Evolutionary conservation across 768 basidiomycete species (phyloP).

Genomic region (Scleroderma citrinum): DNA sequence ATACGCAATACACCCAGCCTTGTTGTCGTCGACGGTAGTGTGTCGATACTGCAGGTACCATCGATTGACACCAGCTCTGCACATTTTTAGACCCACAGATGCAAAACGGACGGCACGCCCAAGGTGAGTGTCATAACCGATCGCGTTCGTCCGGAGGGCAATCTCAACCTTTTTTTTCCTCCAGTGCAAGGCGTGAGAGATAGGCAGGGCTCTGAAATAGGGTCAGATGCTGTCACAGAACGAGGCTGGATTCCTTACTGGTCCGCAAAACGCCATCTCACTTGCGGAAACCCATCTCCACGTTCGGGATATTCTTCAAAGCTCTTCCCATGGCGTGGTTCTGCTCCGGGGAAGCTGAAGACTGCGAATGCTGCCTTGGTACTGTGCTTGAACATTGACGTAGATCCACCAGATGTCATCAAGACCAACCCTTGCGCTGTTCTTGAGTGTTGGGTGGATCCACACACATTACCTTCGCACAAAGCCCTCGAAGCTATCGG

Average conservation of each 20-base stretch:
- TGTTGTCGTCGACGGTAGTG: conserved; percentile 2
- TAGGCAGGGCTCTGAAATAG: conserved; percentile 26
- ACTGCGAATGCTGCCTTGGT: conserved; percentile 86
- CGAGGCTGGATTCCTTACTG: conserved; percentile 64
- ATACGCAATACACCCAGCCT: background rate
- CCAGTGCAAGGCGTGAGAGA: conserved; percentile 13
- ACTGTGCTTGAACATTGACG: conserved; percentile 93
- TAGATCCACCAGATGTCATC: conserved; percentile 95
- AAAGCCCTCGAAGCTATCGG: conserved; percentile 95
- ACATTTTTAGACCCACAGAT: conserved; percentile 8
- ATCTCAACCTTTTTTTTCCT: conserved; percentile 2
- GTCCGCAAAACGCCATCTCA: conserved; percentile 87
- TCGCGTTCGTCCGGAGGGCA: background rate
- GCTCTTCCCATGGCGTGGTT: conserved; percentile 73
- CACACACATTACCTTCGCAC: conserved; percentile 82
- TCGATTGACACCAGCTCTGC: background rate
- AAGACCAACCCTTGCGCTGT: conserved; percentile 96
- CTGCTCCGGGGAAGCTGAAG: conserved; percentile 80
- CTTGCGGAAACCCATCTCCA: conserved; percentile 80
- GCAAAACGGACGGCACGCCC: conserved; percentile 26
- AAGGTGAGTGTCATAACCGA: conserved; percentile 13
- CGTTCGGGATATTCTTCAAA: conserved; percentile 60
- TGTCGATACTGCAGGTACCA: background rate
- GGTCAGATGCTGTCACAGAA: conserved; percentile 52
- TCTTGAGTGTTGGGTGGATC: conserved; percentile 97